Conservation (phyloP, 1,139 yeast species). For the Protomyces inundatus region DNA sequence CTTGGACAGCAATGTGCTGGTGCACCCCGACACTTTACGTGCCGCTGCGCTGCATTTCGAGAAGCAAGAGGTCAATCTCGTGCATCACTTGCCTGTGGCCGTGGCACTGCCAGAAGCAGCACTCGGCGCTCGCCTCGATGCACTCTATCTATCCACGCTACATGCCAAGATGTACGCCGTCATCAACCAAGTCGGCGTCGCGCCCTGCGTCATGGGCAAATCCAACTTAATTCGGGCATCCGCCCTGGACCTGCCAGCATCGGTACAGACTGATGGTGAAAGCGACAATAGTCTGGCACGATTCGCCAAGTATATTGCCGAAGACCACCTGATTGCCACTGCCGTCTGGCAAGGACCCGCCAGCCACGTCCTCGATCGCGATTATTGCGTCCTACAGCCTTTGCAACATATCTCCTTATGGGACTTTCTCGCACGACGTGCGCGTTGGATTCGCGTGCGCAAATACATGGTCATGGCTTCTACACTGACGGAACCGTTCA, state of each 20-base stretch:
- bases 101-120: conserved; percentile 32
- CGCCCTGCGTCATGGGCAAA: conserved; percentile 93
- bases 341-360: conserved; percentile 68
- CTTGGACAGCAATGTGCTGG: conserved; percentile 86
- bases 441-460: conserved; percentile 84
- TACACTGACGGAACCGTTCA: conserved; percentile 78
- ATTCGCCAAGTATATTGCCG: conserved; percentile 81
- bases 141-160: conserved; percentile 75
- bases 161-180: conserved; percentile 81
- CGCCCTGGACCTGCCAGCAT: conserved; percentile 42
- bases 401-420: conserved; percentile 48
- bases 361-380: conserved; percentile 73
- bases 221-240: conserved; percentile 71
- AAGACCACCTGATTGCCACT: conserved; percentile 88
- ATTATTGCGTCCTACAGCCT: conserved; percentile 69
- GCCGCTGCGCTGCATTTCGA: conserved; percentile 59
- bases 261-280: no score
- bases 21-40: conserved; percentile 57
- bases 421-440: conserved; percentile 63
- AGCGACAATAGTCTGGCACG: conserved; percentile 54
- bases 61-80: conserved; percentile 51
- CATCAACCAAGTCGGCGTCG: conserved; percentile 67
- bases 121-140: conserved; percentile 71
- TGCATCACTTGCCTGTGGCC: conserved; percentile 69
- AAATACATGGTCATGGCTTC: conserved; percentile 85